Evolutionary conservation across 495 filamentous ascomycete species (phyloP).

Genomic region (Pseudevernia furfuracea): DNA sequence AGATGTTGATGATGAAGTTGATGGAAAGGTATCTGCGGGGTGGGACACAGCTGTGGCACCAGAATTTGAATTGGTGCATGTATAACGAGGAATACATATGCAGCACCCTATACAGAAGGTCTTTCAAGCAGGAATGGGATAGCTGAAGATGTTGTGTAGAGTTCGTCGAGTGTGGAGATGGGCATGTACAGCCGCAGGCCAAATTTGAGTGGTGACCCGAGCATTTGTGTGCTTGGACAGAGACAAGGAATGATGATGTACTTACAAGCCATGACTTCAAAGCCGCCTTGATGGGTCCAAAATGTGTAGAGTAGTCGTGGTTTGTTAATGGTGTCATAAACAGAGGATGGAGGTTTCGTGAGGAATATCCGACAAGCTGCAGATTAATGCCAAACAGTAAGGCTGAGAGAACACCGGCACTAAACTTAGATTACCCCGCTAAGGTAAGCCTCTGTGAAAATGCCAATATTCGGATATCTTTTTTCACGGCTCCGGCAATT

Average conservation of each 20-base stretch:
- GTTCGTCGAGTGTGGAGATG: constrained; percentile 12
- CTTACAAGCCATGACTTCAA: constrained; percentile 40
- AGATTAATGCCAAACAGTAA: not conserved
- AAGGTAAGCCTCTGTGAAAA: not conserved
- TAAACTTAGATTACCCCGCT: not conserved
- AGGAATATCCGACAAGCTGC: not conserved
- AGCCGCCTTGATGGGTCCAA: constrained; percentile 25
- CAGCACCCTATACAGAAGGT: not conserved
- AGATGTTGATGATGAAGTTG: constrained; percentile 24
- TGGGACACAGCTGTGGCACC: constrained; percentile 8
- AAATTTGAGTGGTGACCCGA: not conserved
- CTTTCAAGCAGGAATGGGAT: not conserved
- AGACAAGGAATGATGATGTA: constrained; percentile 14
- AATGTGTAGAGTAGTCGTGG: constrained; percentile 15
- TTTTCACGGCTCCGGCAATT: not conserved
- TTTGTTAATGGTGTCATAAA: constrained; percentile 13
- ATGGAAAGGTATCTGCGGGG: constrained; percentile 19
- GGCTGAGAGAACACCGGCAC: not conserved
- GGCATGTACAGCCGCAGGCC: constrained; percentile 9
- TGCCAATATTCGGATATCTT: not conserved
- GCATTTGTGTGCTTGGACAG: not conserved
- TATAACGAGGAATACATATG: not conserved
- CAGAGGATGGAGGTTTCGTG: constrained; percentile 1
- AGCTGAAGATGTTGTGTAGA: not conserved
- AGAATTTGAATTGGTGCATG: not conserved